phyloP scores from a whole-genome alignment of 2,329 filamentous ascomycete species.

The Pyrenophora teres region DNA sequence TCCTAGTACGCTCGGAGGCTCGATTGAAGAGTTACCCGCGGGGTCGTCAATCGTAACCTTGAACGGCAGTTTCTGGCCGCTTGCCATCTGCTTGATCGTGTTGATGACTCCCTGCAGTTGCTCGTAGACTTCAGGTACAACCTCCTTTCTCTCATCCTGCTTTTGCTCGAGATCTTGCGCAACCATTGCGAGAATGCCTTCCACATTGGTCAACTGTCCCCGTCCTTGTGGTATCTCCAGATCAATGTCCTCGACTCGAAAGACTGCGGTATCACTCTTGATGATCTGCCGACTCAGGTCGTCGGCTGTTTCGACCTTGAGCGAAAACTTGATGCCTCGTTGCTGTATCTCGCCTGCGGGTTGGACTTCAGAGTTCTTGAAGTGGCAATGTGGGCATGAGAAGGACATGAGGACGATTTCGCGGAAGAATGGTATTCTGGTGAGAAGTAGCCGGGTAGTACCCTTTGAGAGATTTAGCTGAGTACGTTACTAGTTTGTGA shows the following conservation, averaged over 20 bases:
- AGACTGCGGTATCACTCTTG: constrained; percentile 84
- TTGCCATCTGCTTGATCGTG: constrained; percentile 76
- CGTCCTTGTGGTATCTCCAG: constrained; percentile 90
- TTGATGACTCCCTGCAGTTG: constrained; percentile 79
- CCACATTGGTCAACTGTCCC: constrained; percentile 90
- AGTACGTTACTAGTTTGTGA: neutral
- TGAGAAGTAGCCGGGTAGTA: constrained; percentile 82
- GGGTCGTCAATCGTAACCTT: constrained; percentile 86
- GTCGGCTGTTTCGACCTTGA: constrained; percentile 71
- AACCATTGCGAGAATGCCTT: constrained; percentile 80
- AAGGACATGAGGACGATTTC: constrained; percentile 99
- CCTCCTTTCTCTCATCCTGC: constrained; percentile 79
- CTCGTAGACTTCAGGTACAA: constrained; percentile 75
- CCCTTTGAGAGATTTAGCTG: constrained; percentile 61
- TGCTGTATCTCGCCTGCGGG: constrained; percentile 90
- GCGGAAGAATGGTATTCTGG: constrained; percentile 94
- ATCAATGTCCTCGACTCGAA: constrained; percentile 89
- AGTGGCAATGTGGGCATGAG: constrained; percentile 83
- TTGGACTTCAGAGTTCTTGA: constrained; percentile 92
- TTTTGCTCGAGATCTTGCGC: constrained; percentile 79
- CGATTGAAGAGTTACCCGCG: constrained; percentile 95
- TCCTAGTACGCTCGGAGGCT: constrained; percentile 74
- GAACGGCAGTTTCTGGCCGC: constrained; percentile 81
- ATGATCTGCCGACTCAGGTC: constrained; percentile 89
- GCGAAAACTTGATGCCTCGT: constrained; percentile 80